These are phyloP conservation scores for Penicillium nordicum DNA, from an alignment of 2,329 filamentous ascomycete genomes.

Conservation along the genomic window DNA sequence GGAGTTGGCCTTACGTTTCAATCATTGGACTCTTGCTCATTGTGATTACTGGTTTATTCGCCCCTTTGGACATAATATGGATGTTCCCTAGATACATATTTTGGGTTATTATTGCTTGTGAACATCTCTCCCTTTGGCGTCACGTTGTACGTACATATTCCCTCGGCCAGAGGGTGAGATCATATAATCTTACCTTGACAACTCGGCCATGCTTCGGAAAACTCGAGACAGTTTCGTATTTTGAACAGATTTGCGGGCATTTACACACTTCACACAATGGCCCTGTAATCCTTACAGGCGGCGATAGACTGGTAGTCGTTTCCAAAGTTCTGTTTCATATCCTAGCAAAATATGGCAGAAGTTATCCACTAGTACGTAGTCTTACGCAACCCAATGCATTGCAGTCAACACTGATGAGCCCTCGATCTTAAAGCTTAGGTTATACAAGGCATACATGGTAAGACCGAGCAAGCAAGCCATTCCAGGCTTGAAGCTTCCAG, in stretches of 20 bases:
- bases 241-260: neutral
- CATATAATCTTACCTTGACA: too few species aligned
- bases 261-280: neutral
- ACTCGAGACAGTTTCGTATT: neutral
- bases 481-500: neutral
- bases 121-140: neutral
- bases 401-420: neutral
- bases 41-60: constrained; percentile 6
- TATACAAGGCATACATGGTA: neutral
- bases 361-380: neutral
- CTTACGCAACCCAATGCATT: neutral
- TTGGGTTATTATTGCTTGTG: neutral
- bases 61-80: constrained; percentile 17
- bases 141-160: neutral
- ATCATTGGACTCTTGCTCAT: constrained; percentile 3
- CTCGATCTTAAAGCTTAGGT: neutral
- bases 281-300: neutral
- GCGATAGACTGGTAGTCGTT: neutral
- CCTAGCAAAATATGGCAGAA: neutral
- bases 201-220: neutral
- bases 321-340: neutral
- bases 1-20: constrained; percentile 14
- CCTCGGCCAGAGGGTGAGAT: neutral
- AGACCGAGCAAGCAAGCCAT: neutral
- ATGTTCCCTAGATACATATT: neutral